Evolutionary conservation across 768 basidiomycete species (phyloP).

Genomic region (Leccinum subgranulosum): DNA sequence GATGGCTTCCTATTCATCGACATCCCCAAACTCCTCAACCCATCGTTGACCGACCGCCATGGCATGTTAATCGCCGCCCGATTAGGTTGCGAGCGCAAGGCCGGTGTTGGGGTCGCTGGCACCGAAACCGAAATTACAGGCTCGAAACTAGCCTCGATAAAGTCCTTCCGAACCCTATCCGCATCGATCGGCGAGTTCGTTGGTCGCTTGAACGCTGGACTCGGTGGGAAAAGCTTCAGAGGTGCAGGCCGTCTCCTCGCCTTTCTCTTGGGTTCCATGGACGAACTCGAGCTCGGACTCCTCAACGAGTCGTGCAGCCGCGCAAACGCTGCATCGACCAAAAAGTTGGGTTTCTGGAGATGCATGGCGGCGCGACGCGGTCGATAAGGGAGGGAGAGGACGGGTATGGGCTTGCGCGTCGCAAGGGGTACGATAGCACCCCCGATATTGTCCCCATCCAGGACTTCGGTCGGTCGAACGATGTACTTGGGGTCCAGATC

Average conservation of each 20-base stretch:
- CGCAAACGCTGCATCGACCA: conserved; percentile 32
- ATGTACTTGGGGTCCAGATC: conserved; percentile 50
- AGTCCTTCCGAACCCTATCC: conserved; percentile 36
- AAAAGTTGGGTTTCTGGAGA: conserved; percentile 36
- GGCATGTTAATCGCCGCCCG: conserved; percentile 7
- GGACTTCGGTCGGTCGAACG: conserved; percentile 35
- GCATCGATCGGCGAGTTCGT: conserved; percentile 36
- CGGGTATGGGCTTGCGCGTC: conserved; percentile 32
- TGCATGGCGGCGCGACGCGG: conserved; percentile 35
- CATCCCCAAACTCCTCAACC: conserved; percentile 7
- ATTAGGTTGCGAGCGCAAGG: background rate
- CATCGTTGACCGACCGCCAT: conserved; percentile 4
- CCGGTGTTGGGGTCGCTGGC: background rate
- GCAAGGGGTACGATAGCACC: conserved; percentile 22
- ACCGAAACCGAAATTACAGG: background rate
- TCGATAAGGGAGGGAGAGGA: conserved; percentile 37
- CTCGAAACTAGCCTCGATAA: conserved; percentile 45
- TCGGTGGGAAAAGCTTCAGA: conserved; percentile 36
- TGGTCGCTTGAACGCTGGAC: conserved; percentile 30
- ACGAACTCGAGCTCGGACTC: conserved; percentile 14
- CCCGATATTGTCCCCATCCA: conserved; percentile 35
- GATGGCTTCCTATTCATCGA: conserved; percentile 21
- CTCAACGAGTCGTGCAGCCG: conserved; percentile 6
- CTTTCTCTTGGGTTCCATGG: conserved; percentile 24
- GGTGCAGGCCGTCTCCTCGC: conserved; percentile 42